Evolutionary conservation across 2,329 filamentous ascomycete genomes (phyloP), one percentile per base, ranked within the genome.

Genomic region (Dryadomyces quercivorus): DNA sequence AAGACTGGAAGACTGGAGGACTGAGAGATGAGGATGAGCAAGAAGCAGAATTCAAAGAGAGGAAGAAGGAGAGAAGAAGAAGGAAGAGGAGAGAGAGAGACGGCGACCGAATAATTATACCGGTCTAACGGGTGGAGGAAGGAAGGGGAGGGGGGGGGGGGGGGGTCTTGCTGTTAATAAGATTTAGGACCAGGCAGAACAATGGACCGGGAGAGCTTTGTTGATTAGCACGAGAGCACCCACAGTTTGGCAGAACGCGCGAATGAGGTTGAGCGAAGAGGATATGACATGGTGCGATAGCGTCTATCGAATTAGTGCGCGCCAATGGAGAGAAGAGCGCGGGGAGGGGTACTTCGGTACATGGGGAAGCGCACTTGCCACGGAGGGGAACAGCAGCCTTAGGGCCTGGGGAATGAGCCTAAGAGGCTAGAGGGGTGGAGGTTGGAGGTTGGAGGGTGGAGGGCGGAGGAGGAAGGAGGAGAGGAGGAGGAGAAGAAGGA

Each of bases 401-500:
- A n/a, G n/a, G n/a, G n/a, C n/a, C n/a, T n/a, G n/a, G n/a, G n/a
- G n/a, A n/a, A n/a, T n/a, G n/a, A n/a, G n/a, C n/a, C 26, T 31
- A 40, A 40, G 36, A 40, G 36, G 5, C 36, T 44, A 9, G 16
- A 4, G n/a, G 42, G 42, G 42, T 12, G n/a, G 21, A 13, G 31
- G n/a, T n/a, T n/a, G n/a, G n/a, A n/a, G n/a, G n/a, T n/a, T n/a
- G 3, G 18, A 36, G 20, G 40, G 22, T 26, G 20, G 49, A 43
- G 38, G 38, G 49, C 8, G 36, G 18, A 31, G 34, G 40, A n/a
- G n/a, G 31, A 42, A 46, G 55, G 53, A 54, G 56, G 58, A 58
- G 55, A 52, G 56, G 56, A 56, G 58, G 58, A 58, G 56, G 56
- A 48, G 48, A 48, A 47, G 51, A 43, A 40, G 34, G 56, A 52